Evolutionary conservation across 352 stramenopile species (phyloP), one percentile per base, ranked within the genome.

Genomic region (Pythium pyrilobum): DNA sequence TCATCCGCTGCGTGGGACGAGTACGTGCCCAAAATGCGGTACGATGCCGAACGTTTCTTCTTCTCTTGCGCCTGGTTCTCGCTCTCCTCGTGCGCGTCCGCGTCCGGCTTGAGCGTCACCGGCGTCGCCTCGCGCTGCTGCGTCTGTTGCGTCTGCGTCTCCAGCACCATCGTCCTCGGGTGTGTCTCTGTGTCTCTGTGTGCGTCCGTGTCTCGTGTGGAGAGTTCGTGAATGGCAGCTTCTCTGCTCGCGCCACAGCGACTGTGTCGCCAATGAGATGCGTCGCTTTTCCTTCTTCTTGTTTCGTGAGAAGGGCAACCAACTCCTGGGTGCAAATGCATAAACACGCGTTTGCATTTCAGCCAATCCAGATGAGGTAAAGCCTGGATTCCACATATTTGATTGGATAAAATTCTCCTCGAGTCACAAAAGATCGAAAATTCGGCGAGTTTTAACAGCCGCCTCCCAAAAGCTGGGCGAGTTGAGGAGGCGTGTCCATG

Each of bases 1-100:
- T 50, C 43, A 10, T 54, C 42, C 10, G 50, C 34, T 7, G 12
- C 23, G 11, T 56, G 47, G 5, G 52, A 20, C 12, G 37, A 20
- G 40, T 59, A 57, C 13, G 56, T 64, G 25, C 57, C 68, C 5
- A 71, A 59, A 32, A 77, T 65, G 24, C 65, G 68, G 45, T 74
- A 74, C 20, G 61, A 69, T 4, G 42, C 12, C 49, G 55, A 49
- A 0, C 51, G 66, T 48, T 45, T 37, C 21, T 41, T 51, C 41
- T 66, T 39, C 18, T 62, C 34, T 12, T 63, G 40, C 15, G 39
- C 33, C 40, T 73, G 47, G 28, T 56, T 57, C 3, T 55, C 41
- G 27, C 28, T 54, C 15, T 56, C 31, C 36, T 33, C 28, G 49
- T 42, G 38, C 16, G 33, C 21, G 13, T 52, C 33, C 4, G 12